Base-by-base conservation (phyloP, 2,329 filamentous ascomycete genomes). In the Paramyrothecium roridum region DNA sequence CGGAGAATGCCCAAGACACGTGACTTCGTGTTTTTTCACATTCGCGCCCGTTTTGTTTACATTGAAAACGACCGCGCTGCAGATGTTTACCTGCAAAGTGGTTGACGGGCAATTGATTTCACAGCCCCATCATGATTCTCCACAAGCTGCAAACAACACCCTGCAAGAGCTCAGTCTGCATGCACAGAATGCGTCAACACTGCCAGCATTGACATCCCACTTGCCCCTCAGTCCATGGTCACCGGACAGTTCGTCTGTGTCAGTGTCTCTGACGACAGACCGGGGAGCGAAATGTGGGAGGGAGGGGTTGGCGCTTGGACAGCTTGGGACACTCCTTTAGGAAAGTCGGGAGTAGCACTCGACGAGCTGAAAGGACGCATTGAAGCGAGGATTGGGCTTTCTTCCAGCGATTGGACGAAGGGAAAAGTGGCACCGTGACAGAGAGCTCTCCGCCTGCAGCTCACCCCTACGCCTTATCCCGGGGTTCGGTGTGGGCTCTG, bases 341-440 rank as follows among this genome's bases (percentile, higher is more conserved):
- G 49, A 33, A 20, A 51, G 33, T 37, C 19, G 33, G 6, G 33
- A 21, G 33, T 19, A 33, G 30, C 8, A 40, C 33, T 26, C 33
- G n/a, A 30, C 20, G 19, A 51, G 49, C 49, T 51, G 49, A 51
- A 33, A 20, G n/a, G 49, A 30, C 49, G 49, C 49, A 20, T 51
- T 21, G n/a, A 8, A 8, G 48, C 16, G 37, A 51, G 49, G 48
- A 50, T n/a, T n/a, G 7, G n/a, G 30, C 19, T 22, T 19, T 19
- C 37, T n/a, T 12, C 10, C 4, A 21, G 26, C 17, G 49, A 51
- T 51, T 51, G 49, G 49, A 51, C 49, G 20, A 20, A 11, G 8
- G 33, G 49, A 40, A 51, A 40, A 51, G 49, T 21, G n/a, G 49
- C 33, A 19, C 30, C 20, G 30, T 43, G 37, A 43, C 37, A 43